These are phyloP conservation scores for Curvularia sp. DNA, from an alignment of 2,329 filamentous ascomycete genomes.

Conservation along the genomic window DNA sequence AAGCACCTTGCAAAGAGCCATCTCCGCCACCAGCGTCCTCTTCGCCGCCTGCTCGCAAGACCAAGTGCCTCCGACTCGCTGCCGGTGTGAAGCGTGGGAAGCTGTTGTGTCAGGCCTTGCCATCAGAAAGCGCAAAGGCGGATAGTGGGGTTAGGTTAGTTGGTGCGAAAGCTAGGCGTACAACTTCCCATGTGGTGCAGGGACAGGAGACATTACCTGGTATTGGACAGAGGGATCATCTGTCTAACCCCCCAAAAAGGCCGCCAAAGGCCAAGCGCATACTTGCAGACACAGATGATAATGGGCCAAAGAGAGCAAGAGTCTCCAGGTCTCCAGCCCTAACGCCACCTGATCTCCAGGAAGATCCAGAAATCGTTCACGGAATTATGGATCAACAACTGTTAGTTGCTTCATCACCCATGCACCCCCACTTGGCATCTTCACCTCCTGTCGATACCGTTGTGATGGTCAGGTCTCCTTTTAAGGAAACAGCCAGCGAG, in stretches of 20 bases:
- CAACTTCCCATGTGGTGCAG: conserved; percentile 1
- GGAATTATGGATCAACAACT: conserved; percentile 43
- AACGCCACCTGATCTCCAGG: conserved; percentile 21
- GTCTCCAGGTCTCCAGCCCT: conserved; percentile 11
- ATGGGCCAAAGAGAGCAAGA: conserved; percentile 11
- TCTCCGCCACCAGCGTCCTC: conserved; percentile 19
- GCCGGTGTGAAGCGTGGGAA: conserved; percentile 51
- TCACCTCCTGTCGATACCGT: conserved; percentile 11
- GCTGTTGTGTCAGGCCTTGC: conserved; percentile 52
- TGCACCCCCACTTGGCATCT: conserved; percentile 5
- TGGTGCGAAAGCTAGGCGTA: conserved; percentile 4
- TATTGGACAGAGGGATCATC: conserved; percentile 1
- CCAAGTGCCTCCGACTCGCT: conserved; percentile 50
- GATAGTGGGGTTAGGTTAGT: conserved; percentile 10
- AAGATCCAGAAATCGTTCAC: conserved; percentile 38
- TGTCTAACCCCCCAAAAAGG: background rate
- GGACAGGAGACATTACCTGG: conserved; percentile 15
- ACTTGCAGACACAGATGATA: background rate
- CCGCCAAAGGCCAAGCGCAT: conserved; percentile 18
- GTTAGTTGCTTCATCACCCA: conserved; percentile 22
- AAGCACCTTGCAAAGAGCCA: conserved; percentile 15
- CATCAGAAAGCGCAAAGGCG: conserved; percentile 17
- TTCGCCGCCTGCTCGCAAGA: conserved; percentile 33
- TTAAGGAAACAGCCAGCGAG: background rate
- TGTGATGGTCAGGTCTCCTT: conserved; percentile 8